Conservation (phyloP, 176 grass and related monocot species). For the Phragmites australis region DNA sequence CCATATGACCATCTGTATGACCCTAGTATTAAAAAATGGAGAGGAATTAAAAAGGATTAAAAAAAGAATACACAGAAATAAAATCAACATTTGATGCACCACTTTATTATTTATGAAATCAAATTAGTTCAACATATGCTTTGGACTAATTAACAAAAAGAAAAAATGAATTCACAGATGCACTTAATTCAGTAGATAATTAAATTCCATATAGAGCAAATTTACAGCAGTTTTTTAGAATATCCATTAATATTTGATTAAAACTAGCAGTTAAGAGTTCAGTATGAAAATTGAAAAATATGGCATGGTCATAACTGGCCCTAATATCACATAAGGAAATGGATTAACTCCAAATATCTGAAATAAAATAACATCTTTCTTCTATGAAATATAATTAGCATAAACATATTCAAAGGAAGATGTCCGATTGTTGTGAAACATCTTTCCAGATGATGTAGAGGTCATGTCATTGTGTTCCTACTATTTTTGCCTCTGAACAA, state of each 20-base stretch:
- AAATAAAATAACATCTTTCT: background rate
- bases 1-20: conserved; percentile 94
- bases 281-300: background rate
- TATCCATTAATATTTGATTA: background rate
- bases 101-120: conserved; percentile 3
- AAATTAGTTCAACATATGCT: background rate
- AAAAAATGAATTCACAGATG: conserved; percentile 7
- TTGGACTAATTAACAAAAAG: background rate
- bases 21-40: conserved; percentile 52
- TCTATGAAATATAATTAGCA: background rate
- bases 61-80: background rate
- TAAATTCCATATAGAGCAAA: background rate
- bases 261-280: background rate
- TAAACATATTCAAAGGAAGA: conserved; percentile 1
- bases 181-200: background rate
- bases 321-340: conserved; percentile 31
- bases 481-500: conserved; percentile 19
- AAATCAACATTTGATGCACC: background rate
- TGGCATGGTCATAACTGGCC: background rate
- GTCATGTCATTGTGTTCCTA: background rate
- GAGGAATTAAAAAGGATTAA: background rate
- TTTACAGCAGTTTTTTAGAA: background rate
- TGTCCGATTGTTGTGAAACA: background rate
- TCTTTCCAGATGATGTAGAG: too few relatives aligned
- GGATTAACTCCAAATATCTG: background rate